These are phyloP conservation scores for Pseudogymnoascus verrucosus DNA, from an alignment of 2,329 filamentous ascomycete genomes.

Conservation along the genomic window DNA sequence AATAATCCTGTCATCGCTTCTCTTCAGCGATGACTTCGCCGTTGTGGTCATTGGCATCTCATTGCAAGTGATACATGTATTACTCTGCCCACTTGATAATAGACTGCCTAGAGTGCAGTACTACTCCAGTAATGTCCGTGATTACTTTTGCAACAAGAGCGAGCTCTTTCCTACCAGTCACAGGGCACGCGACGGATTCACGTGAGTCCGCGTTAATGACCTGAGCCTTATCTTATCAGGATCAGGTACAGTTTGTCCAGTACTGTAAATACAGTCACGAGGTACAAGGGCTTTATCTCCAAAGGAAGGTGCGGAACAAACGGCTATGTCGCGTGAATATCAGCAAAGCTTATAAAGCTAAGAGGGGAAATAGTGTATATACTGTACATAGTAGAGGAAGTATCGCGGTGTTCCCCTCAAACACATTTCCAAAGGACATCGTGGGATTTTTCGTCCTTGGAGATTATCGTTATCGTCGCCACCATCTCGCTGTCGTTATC, in stretches of 20 bases:
- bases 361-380: background rate
- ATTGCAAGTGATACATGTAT: background rate
- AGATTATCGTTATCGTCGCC: background rate
- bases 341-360: background rate
- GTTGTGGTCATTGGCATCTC: background rate
- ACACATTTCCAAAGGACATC: background rate
- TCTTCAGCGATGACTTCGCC: conserved; percentile 21
- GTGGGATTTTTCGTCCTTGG: background rate
- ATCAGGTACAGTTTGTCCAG: background rate
- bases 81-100: background rate
- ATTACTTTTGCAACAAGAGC: background rate
- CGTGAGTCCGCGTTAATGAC: conserved; percentile 5
- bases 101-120: background rate
- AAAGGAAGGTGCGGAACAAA: background rate
- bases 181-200: background rate
- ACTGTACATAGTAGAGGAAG: background rate
- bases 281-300: background rate
- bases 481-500: background rate
- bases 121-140: background rate
- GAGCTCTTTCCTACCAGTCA: background rate
- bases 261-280: background rate
- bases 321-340: background rate
- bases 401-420: background rate
- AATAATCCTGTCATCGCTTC: conserved; percentile 60
- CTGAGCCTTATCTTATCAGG: background rate